phyloP scores from a whole-genome alignment of 768 basidiomycete genomes.

The Calvatia gigantea region DNA sequence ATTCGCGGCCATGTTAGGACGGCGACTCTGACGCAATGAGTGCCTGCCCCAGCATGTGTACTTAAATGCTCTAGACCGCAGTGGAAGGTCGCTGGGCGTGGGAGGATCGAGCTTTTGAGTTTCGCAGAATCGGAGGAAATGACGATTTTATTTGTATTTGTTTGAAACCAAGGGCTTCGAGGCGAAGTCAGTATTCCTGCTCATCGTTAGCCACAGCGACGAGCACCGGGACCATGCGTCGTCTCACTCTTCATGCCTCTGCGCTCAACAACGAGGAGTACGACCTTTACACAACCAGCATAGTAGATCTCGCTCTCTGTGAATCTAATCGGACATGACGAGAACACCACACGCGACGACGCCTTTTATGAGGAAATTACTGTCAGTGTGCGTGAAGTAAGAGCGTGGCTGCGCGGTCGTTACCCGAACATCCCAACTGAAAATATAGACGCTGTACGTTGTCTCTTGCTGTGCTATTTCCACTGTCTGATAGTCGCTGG shows the following conservation, averaged over 20 bases:
- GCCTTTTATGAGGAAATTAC: conserved; percentile 49
- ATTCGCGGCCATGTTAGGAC: too few relatives aligned
- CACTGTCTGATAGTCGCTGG: not conserved
- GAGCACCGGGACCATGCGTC: conserved; percentile 49
- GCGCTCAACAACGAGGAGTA: conserved; percentile 77
- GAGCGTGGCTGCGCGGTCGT: conserved; percentile 74
- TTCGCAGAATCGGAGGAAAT: not conserved
- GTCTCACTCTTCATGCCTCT: conserved; percentile 66
- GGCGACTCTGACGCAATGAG: too few relatives aligned
- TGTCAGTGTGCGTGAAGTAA: conserved; percentile 61
- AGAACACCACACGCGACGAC: conserved; percentile 30
- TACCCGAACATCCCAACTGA: conserved; percentile 50
- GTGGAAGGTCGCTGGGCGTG: too few relatives aligned
- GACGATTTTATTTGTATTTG: not conserved
- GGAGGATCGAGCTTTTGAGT: too few relatives aligned
- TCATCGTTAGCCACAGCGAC: conserved; percentile 6
- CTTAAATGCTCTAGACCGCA: too few relatives aligned
- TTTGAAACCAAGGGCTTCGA: not conserved
- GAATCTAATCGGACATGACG: conserved; percentile 29
- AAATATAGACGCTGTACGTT: conserved; percentile 57
- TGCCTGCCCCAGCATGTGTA: too few relatives aligned
- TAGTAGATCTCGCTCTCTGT: conserved; percentile 46
- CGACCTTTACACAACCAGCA: conserved; percentile 56
- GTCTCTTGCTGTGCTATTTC: not conserved
- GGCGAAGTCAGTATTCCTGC: not conserved